Conservation (phyloP, 768 basidiomycete genomes). For the Lentinula guzmanii region DNA sequence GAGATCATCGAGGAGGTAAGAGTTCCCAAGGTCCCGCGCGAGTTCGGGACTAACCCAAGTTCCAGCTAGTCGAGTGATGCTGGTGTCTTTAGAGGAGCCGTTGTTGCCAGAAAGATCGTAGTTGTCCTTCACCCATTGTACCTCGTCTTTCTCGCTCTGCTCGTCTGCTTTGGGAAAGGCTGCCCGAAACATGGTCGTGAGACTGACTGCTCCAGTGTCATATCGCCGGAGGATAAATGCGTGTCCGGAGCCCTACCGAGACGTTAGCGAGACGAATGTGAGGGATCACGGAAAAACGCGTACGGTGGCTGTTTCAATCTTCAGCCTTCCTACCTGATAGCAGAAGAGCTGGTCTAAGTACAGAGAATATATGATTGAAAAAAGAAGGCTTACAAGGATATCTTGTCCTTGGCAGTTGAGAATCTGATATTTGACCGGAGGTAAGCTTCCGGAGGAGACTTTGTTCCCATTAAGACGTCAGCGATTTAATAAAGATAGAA, state of each 20-base stretch:
- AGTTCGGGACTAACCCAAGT: conserved; percentile 72
- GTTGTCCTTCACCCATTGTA: conserved; percentile 76
- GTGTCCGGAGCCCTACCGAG: conserved; percentile 62
- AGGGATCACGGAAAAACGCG: conserved; percentile 17
- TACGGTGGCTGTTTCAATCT: conserved; percentile 79
- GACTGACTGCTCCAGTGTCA: conserved; percentile 87
- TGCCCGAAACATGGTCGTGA: conserved; percentile 96
- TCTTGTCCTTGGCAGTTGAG: conserved; percentile 82
- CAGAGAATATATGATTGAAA: not conserved
- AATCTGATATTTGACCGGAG: conserved; percentile 87
- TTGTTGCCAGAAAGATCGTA: conserved; percentile 79
- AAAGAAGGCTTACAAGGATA: conserved; percentile 58
- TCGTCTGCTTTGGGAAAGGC: conserved; percentile 83
- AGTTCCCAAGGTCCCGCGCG: conserved; percentile 62
- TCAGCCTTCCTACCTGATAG: conserved; percentile 75
- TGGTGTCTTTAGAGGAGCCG: conserved; percentile 52
- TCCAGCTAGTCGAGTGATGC: conserved; percentile 76
- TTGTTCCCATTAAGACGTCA: conserved; percentile 1
- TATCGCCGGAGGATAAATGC: conserved; percentile 93
- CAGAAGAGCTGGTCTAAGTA: not conserved
- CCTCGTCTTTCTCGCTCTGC: conserved; percentile 70
- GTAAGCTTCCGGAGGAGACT: conserved; percentile 38
- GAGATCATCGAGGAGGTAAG: conserved; percentile 58
- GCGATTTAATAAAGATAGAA: not conserved
- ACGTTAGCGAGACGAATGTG: not conserved